Evolutionary conservation across 345 rosid genomes (phyloP), one percentile per base, ranked within the genome.

Genomic region (Sisymbrium altissimum): DNA sequence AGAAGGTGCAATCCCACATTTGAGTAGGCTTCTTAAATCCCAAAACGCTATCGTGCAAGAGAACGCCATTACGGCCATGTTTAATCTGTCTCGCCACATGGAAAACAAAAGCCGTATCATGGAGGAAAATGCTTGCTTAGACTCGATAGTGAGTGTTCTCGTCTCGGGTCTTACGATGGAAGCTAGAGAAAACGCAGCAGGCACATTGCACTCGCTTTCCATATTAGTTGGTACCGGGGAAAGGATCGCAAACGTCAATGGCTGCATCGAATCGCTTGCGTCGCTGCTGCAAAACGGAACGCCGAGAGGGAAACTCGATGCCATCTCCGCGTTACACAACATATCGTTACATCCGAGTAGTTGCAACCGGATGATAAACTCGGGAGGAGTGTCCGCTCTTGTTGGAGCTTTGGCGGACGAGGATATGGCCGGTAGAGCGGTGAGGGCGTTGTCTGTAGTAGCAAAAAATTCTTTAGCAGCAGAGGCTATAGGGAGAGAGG

Each of bases 101-200:
- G 83, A 83, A 82, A 93, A 93, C 80, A 86, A 85, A 59, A 83
- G 92, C 48, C 82, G 68, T 15, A 88, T 88, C 29, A 87, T 93
- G 84, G 88, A 93, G 8, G 95, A 90, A 83, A 52, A 29, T 4
- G 87, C 86, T 45, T 90, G 96, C 68, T 70, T 93, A 41, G 77
- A 78, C 61, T 85, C 90, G 0, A 86, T 88, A 11, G 88, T 90
- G 53, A 81, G 83, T 38, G 93, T 88, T 19, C 72, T 90, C 70
- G 85, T 81, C 67, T 76, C 78, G 15, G 96, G 98, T 36, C 79
- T 84, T 29, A 86, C 96, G 3, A 83, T 84, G 9, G 89, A 85
- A 44, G 90, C 90, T 0, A 82, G 86, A 79, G 93, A 87, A 80
- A 92, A 92, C 62, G 96, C 96, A 41, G 95, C 96, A 7, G 95